Evolutionary conservation across 169 alveolate species (phyloP).

Genomic region (Plasmodium relictum): DNA sequence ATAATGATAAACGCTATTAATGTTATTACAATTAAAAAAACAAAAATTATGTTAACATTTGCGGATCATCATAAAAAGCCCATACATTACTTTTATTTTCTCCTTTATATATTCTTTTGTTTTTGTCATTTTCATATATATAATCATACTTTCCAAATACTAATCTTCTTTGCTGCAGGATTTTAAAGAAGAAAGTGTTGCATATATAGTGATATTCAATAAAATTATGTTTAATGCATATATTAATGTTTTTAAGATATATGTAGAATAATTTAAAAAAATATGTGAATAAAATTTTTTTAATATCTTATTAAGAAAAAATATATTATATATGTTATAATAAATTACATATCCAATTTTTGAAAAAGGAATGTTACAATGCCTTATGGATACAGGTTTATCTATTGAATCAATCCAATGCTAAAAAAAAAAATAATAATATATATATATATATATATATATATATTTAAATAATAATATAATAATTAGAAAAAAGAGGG

Average conservation of each 20-base stretch:
- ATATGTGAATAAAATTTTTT: not conserved
- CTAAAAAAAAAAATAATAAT: slow-evolving; percentile 16
- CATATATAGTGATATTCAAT: too few species aligned
- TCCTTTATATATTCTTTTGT: slow-evolving; percentile 45
- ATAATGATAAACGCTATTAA: too few species aligned
- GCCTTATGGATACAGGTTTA: slow-evolving; percentile 53
- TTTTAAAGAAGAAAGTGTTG: too few species aligned
- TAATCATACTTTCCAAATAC: slow-evolving; percentile 61
- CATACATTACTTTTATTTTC: slow-evolving; percentile 64
- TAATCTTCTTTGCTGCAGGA: slow-evolving; percentile 55
- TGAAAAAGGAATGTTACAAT: slow-evolving; percentile 64
- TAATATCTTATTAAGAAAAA: not conserved
- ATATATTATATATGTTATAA: not conserved
- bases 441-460: not conserved
- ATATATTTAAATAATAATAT: not conserved
- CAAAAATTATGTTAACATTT: slow-evolving; percentile 62
- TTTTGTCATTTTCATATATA: slow-evolving; percentile 67
- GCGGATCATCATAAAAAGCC: slow-evolving; percentile 76
- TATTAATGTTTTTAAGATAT: too few species aligned
- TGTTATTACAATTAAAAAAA: too few species aligned
- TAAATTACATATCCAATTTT: slow-evolving; percentile 63
- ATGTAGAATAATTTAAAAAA: too few species aligned
- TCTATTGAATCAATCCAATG: slow-evolving; percentile 77
- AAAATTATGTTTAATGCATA: too few species aligned
- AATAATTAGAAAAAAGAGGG: not conserved